Conservation (phyloP, 2,329 filamentous ascomycete genomes). For the Penicillium brasilianum region DNA sequence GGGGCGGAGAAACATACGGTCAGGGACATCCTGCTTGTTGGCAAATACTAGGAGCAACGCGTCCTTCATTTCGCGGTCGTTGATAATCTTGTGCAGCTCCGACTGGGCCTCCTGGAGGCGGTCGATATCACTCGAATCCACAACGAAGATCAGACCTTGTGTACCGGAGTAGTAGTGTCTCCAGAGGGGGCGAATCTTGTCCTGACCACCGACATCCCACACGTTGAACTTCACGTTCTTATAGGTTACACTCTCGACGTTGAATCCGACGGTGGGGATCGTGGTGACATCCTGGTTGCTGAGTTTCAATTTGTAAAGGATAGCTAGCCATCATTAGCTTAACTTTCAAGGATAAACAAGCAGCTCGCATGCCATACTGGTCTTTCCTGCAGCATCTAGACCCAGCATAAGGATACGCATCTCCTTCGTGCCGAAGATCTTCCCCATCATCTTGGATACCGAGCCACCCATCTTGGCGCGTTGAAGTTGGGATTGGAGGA, state of each 20-base stretch:
- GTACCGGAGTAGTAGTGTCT: conserved; percentile 97
- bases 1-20: conserved; percentile 60
- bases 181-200: conserved; percentile 98
- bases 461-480: conserved; percentile 79
- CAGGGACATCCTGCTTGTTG: conserved; percentile 96
- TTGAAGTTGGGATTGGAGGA: conserved; percentile 8
- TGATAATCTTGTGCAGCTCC: conserved; percentile 95
- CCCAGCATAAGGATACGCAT: conserved; percentile 99
- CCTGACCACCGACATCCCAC: conserved; percentile 98
- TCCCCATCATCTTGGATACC: conserved; percentile 95
- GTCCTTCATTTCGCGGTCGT: conserved; percentile 97
- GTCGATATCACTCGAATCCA: conserved; percentile 89
- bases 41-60: conserved; percentile 93
- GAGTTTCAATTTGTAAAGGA: conserved; percentile 98
- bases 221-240: conserved; percentile 99
- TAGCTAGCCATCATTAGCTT: conserved; percentile 57
- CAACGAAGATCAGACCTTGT: conserved; percentile 97
- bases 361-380: conserved; percentile 58
- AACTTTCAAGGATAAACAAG: background rate
- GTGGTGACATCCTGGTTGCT: conserved; percentile 93
- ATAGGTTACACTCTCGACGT: conserved; percentile 98
- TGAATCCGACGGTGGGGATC: conserved; percentile 98
- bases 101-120: conserved; percentile 92
- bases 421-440: conserved; percentile 99
- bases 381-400: conserved; percentile 97